Percentiles rank a stretch among this genome's conserved stretches.
These are phyloP conservation scores for Ophiostoma quercus DNA, from an alignment of 2,329 filamentous ascomycete species.

Conservation along the genomic window DNA sequence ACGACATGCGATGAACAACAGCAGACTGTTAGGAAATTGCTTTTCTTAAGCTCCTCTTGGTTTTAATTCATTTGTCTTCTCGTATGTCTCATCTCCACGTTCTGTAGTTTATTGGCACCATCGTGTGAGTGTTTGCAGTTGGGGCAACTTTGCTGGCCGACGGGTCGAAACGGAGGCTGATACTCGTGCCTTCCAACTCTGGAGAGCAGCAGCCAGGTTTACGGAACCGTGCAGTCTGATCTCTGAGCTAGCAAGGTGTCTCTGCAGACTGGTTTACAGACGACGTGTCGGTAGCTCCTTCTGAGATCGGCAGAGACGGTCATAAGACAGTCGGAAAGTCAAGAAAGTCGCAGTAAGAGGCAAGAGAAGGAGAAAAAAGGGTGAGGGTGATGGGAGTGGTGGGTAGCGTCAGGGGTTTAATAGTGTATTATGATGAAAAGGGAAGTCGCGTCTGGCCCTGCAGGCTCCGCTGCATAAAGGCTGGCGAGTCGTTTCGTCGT, in stretches of 20 bases:
- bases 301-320: not conserved
- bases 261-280: not conserved
- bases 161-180: no score
- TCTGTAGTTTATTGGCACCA: not conserved
- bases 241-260: no score
- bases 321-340: not conserved
- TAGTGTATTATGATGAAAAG: conserved; percentile 4
- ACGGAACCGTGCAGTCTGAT: not conserved
- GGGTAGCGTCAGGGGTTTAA: conserved; percentile 21
- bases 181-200: no score
- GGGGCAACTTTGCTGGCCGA: no score
- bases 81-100: conserved; percentile 11
- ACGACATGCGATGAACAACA: conserved; percentile 2
- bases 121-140: no score
- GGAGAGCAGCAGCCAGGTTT: not conserved
- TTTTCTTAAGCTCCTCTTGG: not conserved
- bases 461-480: conserved; percentile 24
- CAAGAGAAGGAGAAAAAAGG: conserved; percentile 9
- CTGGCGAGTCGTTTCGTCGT: conserved; percentile 15
- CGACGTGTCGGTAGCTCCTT: not conserved
- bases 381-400: not conserved
- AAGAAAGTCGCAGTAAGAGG: not conserved
- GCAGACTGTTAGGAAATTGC: not conserved
- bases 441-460: conserved; percentile 19
- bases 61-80: not conserved